These are phyloP conservation scores for Collybia sp. DNA, from an alignment of 768 basidiomycete genomes.

Conservation along the genomic window DNA sequence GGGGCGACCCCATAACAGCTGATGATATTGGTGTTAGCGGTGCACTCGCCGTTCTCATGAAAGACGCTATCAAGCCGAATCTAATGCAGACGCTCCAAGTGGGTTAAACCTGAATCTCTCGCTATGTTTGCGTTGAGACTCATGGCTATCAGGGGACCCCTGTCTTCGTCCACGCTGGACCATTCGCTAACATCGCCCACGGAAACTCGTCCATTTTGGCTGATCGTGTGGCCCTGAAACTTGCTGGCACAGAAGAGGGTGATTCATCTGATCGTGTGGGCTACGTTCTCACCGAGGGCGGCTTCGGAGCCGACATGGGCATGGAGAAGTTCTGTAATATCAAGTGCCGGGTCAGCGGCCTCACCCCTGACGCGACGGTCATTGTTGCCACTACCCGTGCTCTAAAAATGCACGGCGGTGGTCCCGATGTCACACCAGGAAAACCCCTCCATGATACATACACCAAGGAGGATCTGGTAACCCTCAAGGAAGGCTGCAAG, in stretches of 20 bases:
- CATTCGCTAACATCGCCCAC: conserved; percentile 99
- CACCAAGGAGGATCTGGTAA: conserved; percentile 87
- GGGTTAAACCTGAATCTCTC: conserved; percentile 4
- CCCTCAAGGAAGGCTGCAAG: conserved; percentile 86
- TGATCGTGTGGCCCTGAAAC: conserved; percentile 94
- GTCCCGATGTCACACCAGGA: conserved; percentile 93
- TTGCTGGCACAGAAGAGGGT: conserved; percentile 92
- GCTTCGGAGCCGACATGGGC: conserved; percentile 98
- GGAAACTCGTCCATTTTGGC: conserved; percentile 98
- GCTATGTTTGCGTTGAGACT: not conserved
- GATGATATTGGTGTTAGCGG: conserved; percentile 96
- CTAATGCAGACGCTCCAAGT: conserved; percentile 96
- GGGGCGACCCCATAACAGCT: conserved; percentile 88
- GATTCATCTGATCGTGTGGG: conserved; percentile 78
- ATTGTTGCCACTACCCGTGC: conserved; percentile 98
- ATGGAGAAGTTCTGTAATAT: conserved; percentile 99
- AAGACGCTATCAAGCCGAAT: conserved; percentile 99
- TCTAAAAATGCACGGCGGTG: conserved; percentile 99
- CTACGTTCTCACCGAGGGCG: conserved; percentile 97
- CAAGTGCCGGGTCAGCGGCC: conserved; percentile 92
- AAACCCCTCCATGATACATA: conserved; percentile 93
- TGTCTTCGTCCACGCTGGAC: conserved; percentile 98
- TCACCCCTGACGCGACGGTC: conserved; percentile 90
- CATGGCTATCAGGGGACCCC: conserved; percentile 71
- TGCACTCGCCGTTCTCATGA: conserved; percentile 94